These are phyloP conservation scores for Aspergillus conjunctus DNA, from an alignment of 495 filamentous ascomycete species.

Conservation along the genomic window DNA sequence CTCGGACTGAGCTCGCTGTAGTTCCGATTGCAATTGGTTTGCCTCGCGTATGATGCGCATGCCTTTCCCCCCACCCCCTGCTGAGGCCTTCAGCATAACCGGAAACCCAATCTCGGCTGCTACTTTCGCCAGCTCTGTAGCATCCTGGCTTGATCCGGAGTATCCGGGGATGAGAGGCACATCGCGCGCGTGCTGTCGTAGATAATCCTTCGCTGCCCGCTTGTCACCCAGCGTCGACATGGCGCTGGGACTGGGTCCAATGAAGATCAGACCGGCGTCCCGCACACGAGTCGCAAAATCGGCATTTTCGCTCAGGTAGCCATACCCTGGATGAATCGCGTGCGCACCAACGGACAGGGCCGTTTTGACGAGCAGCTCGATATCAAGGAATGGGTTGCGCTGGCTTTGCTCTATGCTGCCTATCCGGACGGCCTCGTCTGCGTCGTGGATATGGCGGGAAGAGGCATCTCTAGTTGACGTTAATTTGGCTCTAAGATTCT, in stretches of 20 bases:
- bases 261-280: constrained; percentile 46
- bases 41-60: constrained; percentile 74
- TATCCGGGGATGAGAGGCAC: constrained; percentile 90
- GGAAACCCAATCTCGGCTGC: constrained; percentile 78
- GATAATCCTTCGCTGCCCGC: constrained; percentile 41
- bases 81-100: constrained; percentile 89
- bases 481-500: constrained; percentile 20
- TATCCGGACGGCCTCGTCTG: constrained; percentile 31
- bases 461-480: constrained; percentile 24
- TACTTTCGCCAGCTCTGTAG: constrained; percentile 57
- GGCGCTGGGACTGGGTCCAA: constrained; percentile 51
- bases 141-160: constrained; percentile 71
- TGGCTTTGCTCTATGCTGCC: constrained; percentile 24
- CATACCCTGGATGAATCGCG: constrained; percentile 60
- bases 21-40: constrained; percentile 66
- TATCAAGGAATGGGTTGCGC: constrained; percentile 69
- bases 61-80: constrained; percentile 88
- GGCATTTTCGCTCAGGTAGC: constrained; percentile 57
- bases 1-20: constrained; percentile 76
- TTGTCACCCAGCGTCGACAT: constrained; percentile 55
- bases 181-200: constrained; percentile 54
- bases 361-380: constrained; percentile 72
- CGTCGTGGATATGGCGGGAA: constrained; percentile 26
- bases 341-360: constrained; percentile 73
- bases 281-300: constrained; percentile 49